phyloP scores from a whole-genome alignment of 768 basidiomycete genomes.

The Russula virescens region DNA sequence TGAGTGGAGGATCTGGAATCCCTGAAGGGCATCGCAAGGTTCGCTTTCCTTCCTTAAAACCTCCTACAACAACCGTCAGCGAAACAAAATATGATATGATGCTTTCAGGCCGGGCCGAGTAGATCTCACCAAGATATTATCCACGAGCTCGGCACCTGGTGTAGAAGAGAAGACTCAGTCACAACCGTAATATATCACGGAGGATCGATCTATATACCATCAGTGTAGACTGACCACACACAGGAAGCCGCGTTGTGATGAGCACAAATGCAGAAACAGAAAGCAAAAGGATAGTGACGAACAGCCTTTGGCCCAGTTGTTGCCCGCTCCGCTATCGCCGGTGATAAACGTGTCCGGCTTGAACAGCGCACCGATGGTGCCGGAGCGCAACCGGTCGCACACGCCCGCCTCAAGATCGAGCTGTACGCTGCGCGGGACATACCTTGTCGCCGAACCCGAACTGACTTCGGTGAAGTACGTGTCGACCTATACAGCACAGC shows the following conservation, averaged over 20 bases:
- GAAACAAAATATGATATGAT: not conserved
- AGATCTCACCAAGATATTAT: constrained; percentile 57
- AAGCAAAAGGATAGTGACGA: constrained; percentile 32
- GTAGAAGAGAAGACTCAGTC: not conserved
- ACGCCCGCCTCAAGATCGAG: constrained; percentile 89
- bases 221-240: constrained; percentile 67
- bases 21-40: constrained; percentile 79
- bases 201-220: constrained; percentile 44
- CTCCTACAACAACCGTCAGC: constrained; percentile 40
- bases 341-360: constrained; percentile 82
- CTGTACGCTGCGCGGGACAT: constrained; percentile 86
- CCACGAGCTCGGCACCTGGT: constrained; percentile 84
- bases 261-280: constrained; percentile 22
- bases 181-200: not conserved
- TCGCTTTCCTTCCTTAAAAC: constrained; percentile 77
- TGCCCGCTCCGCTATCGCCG: constrained; percentile 64
- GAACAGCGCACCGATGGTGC: constrained; percentile 69
- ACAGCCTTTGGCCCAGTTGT: constrained; percentile 97
- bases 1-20: constrained; percentile 85
- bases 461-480: constrained; percentile 80
- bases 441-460: constrained; percentile 48
- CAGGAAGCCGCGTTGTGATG: not conserved
- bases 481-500: constrained; percentile 44
- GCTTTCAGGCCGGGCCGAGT: not conserved
- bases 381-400: constrained; percentile 67